These are phyloP conservation scores for Suillus weaverae DNA, from an alignment of 768 basidiomycete species.

Conservation along the genomic window DNA sequence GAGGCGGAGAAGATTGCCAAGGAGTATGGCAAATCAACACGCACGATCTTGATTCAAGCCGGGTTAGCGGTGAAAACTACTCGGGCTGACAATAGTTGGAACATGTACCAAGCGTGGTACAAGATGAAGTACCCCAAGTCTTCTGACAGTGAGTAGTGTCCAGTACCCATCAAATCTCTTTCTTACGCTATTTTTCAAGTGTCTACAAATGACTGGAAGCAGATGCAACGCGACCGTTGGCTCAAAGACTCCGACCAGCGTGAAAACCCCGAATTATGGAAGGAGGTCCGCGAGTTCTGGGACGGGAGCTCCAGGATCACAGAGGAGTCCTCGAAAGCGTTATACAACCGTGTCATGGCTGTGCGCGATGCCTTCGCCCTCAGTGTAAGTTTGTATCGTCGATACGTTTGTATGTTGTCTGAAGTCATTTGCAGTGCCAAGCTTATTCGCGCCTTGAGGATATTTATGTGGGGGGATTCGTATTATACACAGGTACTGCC, in stretches of 20 bases:
- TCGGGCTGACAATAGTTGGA: not conserved
- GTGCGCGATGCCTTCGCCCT: not conserved
- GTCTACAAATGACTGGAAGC: not conserved
- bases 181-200: not conserved
- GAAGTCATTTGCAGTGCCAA: not conserved
- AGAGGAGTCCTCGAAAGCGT: not conserved
- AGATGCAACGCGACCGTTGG: not conserved
- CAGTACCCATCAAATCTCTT: not conserved
- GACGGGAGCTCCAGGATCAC: not conserved
- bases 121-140: slow-evolving; percentile 1
- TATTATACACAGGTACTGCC: not conserved
- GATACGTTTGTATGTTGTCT: not conserved
- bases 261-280: not conserved
- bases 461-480: not conserved
- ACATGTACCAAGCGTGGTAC: slow-evolving; percentile 4
- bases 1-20: slow-evolving; percentile 1
- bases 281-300: not conserved
- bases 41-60: not conserved
- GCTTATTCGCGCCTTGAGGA: not conserved
- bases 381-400: not conserved
- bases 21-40: slow-evolving; percentile 1
- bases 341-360: not conserved
- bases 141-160: slow-evolving; percentile 1
- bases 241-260: not conserved
- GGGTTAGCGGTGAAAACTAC: not conserved